Evolutionary conservation across 2,329 filamentous ascomycete species (phyloP).

Genomic region (Colletotrichum sp.): DNA sequence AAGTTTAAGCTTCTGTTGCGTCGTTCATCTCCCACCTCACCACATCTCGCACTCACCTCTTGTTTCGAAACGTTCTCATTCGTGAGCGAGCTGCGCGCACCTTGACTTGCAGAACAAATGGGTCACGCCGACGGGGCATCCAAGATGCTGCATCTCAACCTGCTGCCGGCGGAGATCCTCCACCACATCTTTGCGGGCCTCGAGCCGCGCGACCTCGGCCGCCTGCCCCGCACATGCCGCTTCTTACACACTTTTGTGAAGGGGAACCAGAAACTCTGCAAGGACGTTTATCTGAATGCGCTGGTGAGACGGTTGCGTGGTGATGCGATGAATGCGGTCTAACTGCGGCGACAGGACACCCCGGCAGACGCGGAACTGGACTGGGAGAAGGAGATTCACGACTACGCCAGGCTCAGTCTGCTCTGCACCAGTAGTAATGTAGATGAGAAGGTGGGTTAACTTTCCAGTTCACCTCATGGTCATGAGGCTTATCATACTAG

Average conservation of each 20-base stretch:
- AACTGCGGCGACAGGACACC: conserved; percentile 29
- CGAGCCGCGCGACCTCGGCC: conserved; percentile 59
- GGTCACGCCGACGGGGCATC: neutral
- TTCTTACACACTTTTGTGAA: conserved; percentile 58
- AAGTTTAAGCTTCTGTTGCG: conserved; percentile 13
- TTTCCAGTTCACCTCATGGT: neutral
- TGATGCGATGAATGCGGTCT: neutral
- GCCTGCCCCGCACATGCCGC: conserved; percentile 56
- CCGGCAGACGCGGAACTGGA: conserved; percentile 39
- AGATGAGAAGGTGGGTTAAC: conserved; percentile 42
- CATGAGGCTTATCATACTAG: conserved; percentile 26
- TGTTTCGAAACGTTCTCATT: neutral
- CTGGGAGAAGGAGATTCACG: conserved; percentile 48
- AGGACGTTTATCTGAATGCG: conserved; percentile 62
- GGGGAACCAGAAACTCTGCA: conserved; percentile 64
- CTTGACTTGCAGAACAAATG: neutral
- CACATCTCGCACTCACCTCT: neutral
- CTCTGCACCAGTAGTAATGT: conserved; percentile 40
- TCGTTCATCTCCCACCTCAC: neutral
- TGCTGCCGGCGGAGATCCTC: conserved; percentile 66
- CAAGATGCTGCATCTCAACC: conserved; percentile 5
- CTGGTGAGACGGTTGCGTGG: conserved; percentile 47
- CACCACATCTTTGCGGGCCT: conserved; percentile 64
- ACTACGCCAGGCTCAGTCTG: conserved; percentile 46
- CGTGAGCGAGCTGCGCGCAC: neutral